Conservation (phyloP, 805 yeast species). For the Saturnispora diversa region DNA sequence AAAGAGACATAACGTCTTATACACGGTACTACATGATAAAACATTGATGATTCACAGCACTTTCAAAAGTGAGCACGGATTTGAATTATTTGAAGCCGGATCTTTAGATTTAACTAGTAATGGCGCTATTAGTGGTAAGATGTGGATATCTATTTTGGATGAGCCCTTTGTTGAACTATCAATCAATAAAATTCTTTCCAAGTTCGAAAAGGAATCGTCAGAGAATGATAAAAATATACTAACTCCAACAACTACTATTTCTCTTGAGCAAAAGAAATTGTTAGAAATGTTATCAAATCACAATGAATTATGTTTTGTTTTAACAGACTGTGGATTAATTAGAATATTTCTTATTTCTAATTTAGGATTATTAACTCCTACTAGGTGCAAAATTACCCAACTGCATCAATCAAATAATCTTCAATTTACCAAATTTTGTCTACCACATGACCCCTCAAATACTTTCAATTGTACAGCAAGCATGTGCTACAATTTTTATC, state of each 20-base stretch:
- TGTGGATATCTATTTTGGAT: slow-evolving; percentile 30
- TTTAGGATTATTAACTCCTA: slow-evolving; percentile 40
- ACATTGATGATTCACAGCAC: slow-evolving; percentile 63
- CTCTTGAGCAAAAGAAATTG: slow-evolving; percentile 18
- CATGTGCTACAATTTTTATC: slow-evolving; percentile 8
- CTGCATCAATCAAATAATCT: slow-evolving; percentile 26
- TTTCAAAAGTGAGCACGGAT: slow-evolving; percentile 50
- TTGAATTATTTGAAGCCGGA: slow-evolving; percentile 52
- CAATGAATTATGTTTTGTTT: slow-evolving; percentile 34
- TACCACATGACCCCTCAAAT: slow-evolving; percentile 23
- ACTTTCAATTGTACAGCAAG: slow-evolving; percentile 2
- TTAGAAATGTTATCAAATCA: slow-evolving; percentile 23
- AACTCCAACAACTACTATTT: slow-evolving; percentile 1
- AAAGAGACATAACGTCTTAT: slow-evolving; percentile 44
- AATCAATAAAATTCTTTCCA: slow-evolving; percentile 17
- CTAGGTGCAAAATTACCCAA: slow-evolving; percentile 35
- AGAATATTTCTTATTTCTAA: slow-evolving; percentile 42
- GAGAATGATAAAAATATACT: too few relatives aligned
- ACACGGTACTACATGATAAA: slow-evolving; percentile 55
- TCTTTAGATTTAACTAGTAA: slow-evolving; percentile 30
- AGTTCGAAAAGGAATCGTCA: slow-evolving; percentile 19
- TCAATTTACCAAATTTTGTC: slow-evolving; percentile 22
- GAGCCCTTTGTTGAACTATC: slow-evolving; percentile 29
- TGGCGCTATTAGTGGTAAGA: slow-evolving; percentile 7
- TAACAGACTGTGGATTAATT: slow-evolving; percentile 36